phyloP scores from a whole-genome alignment of 176 grass and related monocot species.

The Raddia guianensis region DNA sequence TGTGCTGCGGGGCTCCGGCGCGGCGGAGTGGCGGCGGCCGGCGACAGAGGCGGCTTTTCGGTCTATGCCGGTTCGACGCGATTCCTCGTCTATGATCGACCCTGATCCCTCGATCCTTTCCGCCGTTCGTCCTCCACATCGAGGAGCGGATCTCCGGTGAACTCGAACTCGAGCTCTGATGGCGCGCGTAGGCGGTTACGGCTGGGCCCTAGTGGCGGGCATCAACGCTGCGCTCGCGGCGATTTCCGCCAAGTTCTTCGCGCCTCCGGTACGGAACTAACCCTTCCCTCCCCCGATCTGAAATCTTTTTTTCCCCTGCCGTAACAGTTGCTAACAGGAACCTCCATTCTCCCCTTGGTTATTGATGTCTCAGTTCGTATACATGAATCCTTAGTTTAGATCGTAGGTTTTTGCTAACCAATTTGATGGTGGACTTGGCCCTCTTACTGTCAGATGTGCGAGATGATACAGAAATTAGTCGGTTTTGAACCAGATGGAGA shows the following conservation, averaged over 20 bases:
- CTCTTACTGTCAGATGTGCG: background rate
- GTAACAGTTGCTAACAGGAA: background rate
- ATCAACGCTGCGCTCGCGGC: constrained; percentile 81
- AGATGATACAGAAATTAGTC: background rate
- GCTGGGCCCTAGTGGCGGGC: constrained; percentile 72
- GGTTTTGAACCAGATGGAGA: background rate
- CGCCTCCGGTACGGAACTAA: constrained; percentile 49
- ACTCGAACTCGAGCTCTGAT: constrained; percentile 26
- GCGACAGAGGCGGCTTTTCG: no score
- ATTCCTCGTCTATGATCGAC: background rate
- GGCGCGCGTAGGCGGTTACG: constrained; percentile 56
- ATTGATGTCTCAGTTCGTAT: background rate
- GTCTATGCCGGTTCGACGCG: background rate
- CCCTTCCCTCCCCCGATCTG: background rate
- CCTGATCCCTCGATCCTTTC: background rate
- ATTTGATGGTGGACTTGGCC: background rate
- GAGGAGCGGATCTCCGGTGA: constrained; percentile 47
- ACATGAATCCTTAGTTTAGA: background rate
- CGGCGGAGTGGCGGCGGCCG: no score
- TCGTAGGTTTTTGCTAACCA: background rate
- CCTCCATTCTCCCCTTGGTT: background rate
- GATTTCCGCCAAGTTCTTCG: constrained; percentile 80
- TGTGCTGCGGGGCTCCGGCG: no score
- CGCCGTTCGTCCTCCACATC: background rate
- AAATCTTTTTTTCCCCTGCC: background rate